Percentiles rank a stretch among this genome's conserved stretches.
Evolutionary conservation across 495 filamentous ascomycete species (phyloP).

Genomic region (Darksidea phi): DNA sequence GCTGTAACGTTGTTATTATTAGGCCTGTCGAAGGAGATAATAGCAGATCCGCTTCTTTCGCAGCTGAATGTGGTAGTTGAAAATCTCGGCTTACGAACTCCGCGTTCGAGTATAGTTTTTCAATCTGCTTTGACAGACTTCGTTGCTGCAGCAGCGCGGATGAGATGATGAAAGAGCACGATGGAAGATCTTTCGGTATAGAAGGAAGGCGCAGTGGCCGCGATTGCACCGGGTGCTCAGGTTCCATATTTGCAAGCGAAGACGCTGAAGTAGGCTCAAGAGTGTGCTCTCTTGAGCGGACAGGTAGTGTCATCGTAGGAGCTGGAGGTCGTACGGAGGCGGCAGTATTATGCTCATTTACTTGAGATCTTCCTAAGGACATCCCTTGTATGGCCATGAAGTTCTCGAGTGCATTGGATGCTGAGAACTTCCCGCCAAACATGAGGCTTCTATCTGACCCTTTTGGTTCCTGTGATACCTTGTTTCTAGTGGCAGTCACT

Average conservation of each 20-base stretch:
- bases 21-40: conserved; percentile 70
- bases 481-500: neutral
- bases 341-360: neutral
- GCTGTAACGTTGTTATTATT: conserved; percentile 68
- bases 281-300: neutral
- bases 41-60: conserved; percentile 72
- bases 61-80: conserved; percentile 40
- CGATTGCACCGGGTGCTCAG: neutral
- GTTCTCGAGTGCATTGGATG: conserved; percentile 33
- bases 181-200: conserved; percentile 31
- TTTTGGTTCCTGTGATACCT: neutral
- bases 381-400: conserved; percentile 35
- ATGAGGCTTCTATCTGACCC: conserved; percentile 29
- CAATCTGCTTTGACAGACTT: conserved; percentile 48
- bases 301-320: neutral
- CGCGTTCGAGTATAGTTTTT: conserved; percentile 52
- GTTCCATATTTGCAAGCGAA: neutral
- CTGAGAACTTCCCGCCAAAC: conserved; percentile 39
- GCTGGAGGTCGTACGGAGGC: neutral
- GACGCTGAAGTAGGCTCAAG: neutral
- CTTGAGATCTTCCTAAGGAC: neutral
- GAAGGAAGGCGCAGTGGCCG: conserved; percentile 17
- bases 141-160: conserved; percentile 50
- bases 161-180: conserved; percentile 52
- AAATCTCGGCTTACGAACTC: conserved; percentile 63